Conservation (phyloP, 1,284 basidiomycete species). For the Amylostereum areolatum region DNA sequence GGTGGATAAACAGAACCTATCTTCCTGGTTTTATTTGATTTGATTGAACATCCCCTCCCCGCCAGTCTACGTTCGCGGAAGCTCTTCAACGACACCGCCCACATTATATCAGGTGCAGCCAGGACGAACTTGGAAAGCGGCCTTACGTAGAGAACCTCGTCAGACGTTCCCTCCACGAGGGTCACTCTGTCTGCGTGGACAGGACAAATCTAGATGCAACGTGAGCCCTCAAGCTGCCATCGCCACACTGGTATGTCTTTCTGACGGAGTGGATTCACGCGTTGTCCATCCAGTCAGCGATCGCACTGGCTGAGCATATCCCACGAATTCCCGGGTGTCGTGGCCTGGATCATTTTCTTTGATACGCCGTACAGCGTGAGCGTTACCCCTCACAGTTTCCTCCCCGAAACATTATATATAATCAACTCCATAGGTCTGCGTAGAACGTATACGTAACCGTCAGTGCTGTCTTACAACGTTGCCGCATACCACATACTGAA, state of each 20-base stretch:
- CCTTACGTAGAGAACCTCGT: slow-evolving; percentile 52
- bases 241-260: background rate
- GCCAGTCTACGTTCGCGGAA: slow-evolving; percentile 65
- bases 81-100: slow-evolving; percentile 54
- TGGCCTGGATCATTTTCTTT: slow-evolving; percentile 65
- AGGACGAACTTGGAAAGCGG: slow-evolving; percentile 58
- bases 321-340: slow-evolving; percentile 50
- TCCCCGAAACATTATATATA: background rate
- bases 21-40: background rate
- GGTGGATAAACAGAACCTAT: slow-evolving; percentile 27
- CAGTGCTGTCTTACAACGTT: slow-evolving; percentile 17
- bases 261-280: background rate
- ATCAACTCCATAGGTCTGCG: slow-evolving; percentile 39
- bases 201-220: slow-evolving; percentile 62
- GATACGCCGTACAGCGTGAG: slow-evolving; percentile 68
- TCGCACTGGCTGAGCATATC: slow-evolving; percentile 68
- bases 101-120: slow-evolving; percentile 59
- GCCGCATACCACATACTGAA: background rate
- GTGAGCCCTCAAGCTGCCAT: slow-evolving; percentile 33
- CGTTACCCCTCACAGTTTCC: slow-evolving; percentile 7
- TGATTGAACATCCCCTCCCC: slow-evolving; percentile 6
- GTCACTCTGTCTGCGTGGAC: slow-evolving; percentile 66
- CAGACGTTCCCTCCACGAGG: slow-evolving; percentile 40
- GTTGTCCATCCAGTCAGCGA: slow-evolving; percentile 43
- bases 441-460: slow-evolving; percentile 43